Percentiles rank a stretch among this genome's conserved stretches.
phyloP scores from a whole-genome alignment of 108 stramenopile species.

The Chaetoceros tenuissimus region DNA sequence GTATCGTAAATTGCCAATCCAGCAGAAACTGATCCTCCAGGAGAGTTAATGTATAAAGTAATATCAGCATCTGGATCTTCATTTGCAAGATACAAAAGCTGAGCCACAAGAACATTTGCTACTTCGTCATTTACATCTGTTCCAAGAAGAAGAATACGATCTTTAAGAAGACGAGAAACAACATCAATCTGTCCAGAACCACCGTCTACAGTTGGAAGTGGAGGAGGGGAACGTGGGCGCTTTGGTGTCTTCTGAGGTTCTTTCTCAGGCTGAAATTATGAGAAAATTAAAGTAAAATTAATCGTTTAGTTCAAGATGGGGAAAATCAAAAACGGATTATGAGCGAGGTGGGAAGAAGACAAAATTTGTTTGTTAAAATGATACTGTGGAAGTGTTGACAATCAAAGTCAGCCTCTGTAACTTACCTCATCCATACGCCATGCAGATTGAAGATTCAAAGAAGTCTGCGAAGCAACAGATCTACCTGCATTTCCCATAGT shows the following conservation, averaged over 20 bases:
- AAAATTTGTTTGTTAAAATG: no score
- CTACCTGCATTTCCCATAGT: background rate
- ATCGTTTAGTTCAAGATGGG: no score
- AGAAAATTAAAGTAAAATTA: background rate
- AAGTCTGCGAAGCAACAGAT: background rate
- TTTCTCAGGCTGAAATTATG: background rate
- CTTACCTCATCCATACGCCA: background rate
- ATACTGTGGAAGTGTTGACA: no score
- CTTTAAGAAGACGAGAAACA: conserved; percentile 67
- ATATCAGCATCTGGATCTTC: conserved; percentile 80
- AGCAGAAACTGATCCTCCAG: conserved; percentile 64
- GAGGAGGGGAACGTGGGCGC: conserved; percentile 33
- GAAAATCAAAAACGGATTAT: no score
- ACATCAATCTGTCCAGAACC: conserved; percentile 70
- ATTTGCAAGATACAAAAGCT: conserved; percentile 77
- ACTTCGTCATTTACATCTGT: conserved; percentile 83
- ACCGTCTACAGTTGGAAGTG: conserved; percentile 73
- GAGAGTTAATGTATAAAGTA: conserved; percentile 86
- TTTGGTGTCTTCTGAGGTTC: conserved; percentile 19
- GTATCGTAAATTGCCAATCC: conserved; percentile 76
- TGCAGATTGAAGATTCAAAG: background rate
- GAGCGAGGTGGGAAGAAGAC: no score
- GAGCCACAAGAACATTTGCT: conserved; percentile 80
- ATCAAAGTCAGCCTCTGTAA: no score
- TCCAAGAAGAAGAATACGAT: conserved; percentile 84